phyloP scores from a whole-genome alignment of 192 early-diverging fungal species.

The Linnemannia elongata region DNA sequence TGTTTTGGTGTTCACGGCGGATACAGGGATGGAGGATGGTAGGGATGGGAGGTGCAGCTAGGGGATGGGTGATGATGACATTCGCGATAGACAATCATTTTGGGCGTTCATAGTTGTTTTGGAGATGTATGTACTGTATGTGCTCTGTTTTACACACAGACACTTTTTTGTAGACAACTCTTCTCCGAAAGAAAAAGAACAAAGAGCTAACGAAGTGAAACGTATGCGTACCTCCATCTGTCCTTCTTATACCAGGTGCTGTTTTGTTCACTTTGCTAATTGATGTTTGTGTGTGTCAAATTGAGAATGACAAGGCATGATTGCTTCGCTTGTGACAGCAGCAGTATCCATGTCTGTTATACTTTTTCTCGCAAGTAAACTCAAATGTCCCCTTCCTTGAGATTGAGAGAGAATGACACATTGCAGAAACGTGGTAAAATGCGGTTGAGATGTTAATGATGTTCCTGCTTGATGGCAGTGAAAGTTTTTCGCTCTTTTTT shows the following conservation, averaged over 20 bases:
- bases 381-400: background rate
- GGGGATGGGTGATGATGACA: background rate
- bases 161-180: background rate
- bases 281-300: background rate
- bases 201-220: background rate
- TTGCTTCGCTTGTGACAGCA: background rate
- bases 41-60: background rate
- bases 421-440: background rate
- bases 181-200: background rate
- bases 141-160: slow-evolving; percentile 1
- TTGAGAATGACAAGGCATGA: background rate
- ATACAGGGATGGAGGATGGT: background rate
- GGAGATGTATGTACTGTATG: background rate
- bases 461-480: background rate
- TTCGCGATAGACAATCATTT: background rate
- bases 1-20: background rate
- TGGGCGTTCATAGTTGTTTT: background rate
- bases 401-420: background rate
- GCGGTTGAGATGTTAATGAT: background rate
- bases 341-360: background rate
- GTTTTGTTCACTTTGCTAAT: background rate
- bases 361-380: background rate
- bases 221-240: background rate
- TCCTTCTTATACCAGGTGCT: background rate
- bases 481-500: background rate